These are phyloP conservation scores for Candida railenensis DNA, from an alignment of 805 yeast species.

Conservation along the genomic window DNA sequence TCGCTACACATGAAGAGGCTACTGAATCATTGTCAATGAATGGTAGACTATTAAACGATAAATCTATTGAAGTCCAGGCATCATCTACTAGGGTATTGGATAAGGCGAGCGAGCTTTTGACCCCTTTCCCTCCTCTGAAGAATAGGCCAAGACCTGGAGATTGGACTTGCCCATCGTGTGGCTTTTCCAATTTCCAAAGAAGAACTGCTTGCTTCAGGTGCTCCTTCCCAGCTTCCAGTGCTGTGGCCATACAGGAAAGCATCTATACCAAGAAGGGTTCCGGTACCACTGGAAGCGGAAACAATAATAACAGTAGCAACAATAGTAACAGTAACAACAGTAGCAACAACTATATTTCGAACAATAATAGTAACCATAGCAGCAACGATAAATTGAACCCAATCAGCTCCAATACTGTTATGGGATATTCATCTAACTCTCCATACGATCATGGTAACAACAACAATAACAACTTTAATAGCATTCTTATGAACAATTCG, in stretches of 20 bases:
- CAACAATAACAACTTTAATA: conserved; percentile 10
- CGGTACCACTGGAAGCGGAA: conserved; percentile 7
- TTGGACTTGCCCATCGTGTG: conserved; percentile 97
- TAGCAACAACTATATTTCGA: conserved; percentile 10
- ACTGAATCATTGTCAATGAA: conserved; percentile 73
- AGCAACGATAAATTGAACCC: conserved; percentile 4
- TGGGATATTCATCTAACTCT: neutral
- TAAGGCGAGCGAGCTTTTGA: conserved; percentile 74
- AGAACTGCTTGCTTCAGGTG: conserved; percentile 93
- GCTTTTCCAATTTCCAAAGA: conserved; percentile 91
- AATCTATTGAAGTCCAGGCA: conserved; percentile 81
- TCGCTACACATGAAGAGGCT: conserved; percentile 84
- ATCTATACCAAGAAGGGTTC: conserved; percentile 28
- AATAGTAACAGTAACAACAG: conserved; percentile 6
- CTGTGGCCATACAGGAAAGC: conserved; percentile 68
- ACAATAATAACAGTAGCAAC: conserved; percentile 3
- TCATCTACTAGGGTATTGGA: conserved; percentile 77
- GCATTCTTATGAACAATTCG: conserved; percentile 9
- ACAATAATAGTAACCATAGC: conserved; percentile 6
- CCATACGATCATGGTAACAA: conserved; percentile 3
- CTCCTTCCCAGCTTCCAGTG: conserved; percentile 79
- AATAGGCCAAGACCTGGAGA: conserved; percentile 95
- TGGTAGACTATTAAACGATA: conserved; percentile 73
- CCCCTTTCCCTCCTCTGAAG: conserved; percentile 81
- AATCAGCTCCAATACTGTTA: neutral